Conservation (phyloP, 306 rosid species). For the Trifolium pratense region DNA sequence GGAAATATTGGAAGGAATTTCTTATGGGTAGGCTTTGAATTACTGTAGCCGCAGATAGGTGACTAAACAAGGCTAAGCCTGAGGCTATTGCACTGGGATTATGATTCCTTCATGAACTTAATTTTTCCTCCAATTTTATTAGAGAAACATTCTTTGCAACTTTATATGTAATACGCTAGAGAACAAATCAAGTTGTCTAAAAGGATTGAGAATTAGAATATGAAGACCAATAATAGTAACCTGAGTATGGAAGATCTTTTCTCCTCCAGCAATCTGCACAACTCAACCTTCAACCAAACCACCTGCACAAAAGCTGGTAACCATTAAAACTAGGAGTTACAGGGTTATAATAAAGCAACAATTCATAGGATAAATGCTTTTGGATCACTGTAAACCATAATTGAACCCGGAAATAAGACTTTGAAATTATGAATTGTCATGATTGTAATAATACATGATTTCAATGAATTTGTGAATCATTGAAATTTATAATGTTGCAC, state of each 20-base stretch:
- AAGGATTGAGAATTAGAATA: conserved; percentile 36
- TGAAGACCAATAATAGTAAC: conserved; percentile 46
- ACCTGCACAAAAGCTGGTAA: conserved; percentile 74
- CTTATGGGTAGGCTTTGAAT: conserved; percentile 5
- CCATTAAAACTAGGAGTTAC: conserved; percentile 47
- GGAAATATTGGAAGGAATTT: conserved; percentile 35
- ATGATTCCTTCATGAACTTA: conserved; percentile 23
- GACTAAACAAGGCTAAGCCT: conserved; percentile 29
- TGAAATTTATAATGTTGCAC: conserved; percentile 43
- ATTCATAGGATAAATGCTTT: conserved; percentile 32
- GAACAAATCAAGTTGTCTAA: conserved; percentile 13
- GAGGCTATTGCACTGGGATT: conserved; percentile 17
- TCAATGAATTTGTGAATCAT: conserved; percentile 47
- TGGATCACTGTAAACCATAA: conserved; percentile 31
- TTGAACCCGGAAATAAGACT: conserved; percentile 27
- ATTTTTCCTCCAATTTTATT: conserved; percentile 32
- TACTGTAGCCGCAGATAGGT: conserved; percentile 32
- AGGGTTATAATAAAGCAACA: conserved; percentile 32
- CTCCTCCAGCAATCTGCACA: conserved; percentile 93
- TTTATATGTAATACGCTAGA: conserved; percentile 29
- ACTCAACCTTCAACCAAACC: conserved; percentile 88
- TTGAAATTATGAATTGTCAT: conserved; percentile 32
- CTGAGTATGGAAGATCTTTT: conserved; percentile 88
- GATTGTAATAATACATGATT: conserved; percentile 27
- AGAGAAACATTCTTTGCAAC: conserved; percentile 27